Evolutionary conservation across 352 stramenopile species (phyloP).

Genomic region (Phytophthora multivora): DNA sequence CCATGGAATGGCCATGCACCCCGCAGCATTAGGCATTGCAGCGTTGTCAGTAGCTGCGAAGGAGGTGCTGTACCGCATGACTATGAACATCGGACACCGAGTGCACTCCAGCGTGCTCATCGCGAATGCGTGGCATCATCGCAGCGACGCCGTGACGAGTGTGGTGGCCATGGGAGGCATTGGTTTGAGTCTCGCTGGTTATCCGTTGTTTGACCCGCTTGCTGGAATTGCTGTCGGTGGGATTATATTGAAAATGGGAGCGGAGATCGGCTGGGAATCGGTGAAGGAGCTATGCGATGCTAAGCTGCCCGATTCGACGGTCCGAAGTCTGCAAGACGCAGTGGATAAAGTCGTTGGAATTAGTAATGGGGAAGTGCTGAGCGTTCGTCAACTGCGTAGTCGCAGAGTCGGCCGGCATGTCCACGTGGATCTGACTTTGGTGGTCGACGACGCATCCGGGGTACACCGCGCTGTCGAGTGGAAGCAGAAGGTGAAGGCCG

Average conservation of each 20-base stretch:
- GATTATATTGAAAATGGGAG: slow-evolving; percentile 81
- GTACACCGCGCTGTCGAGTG: slow-evolving; percentile 53
- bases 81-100: slow-evolving; percentile 84
- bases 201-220: slow-evolving; percentile 71
- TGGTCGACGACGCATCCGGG: slow-evolving; percentile 36
- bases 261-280: slow-evolving; percentile 66
- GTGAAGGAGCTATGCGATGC: slow-evolving; percentile 69
- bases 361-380: slow-evolving; percentile 49
- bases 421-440: slow-evolving; percentile 65
- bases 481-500: slow-evolving; percentile 60
- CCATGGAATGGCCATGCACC: slow-evolving; percentile 49
- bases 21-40: slow-evolving; percentile 83
- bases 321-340: slow-evolving; percentile 44
- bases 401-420: slow-evolving; percentile 60
- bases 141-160: slow-evolving; percentile 84
- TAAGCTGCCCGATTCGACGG: slow-evolving; percentile 44
- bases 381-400: slow-evolving; percentile 57
- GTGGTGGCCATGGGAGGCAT: slow-evolving; percentile 76
- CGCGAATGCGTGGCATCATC: slow-evolving; percentile 96
- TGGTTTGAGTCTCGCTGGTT: slow-evolving; percentile 58
- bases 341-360: slow-evolving; percentile 42
- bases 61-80: slow-evolving; percentile 93
- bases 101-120: slow-evolving; percentile 94
- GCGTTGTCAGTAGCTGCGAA: slow-evolving; percentile 89
- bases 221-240: slow-evolving; percentile 73